Evolutionary conservation across 2,329 filamentous ascomycete species (phyloP).

Genomic region (Leptographium wingfieldii): DNA sequence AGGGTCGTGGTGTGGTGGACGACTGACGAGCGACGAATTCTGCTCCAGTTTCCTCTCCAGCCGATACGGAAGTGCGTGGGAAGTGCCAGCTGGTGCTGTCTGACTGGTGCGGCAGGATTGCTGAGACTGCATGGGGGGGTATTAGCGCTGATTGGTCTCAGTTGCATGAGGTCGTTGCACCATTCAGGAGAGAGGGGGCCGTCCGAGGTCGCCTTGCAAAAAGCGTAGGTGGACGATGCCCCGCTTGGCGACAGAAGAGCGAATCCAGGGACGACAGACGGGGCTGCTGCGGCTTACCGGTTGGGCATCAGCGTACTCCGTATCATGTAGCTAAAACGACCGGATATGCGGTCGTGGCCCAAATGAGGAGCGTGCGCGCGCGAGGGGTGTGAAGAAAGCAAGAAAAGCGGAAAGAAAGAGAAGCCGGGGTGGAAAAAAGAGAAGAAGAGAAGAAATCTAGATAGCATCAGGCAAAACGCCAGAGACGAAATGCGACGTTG

Average conservation of each 20-base stretch:
- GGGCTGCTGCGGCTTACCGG: not conserved
- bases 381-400: not conserved
- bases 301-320: conserved; percentile 10
- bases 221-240: not conserved
- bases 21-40: not conserved
- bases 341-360: not conserved
- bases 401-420: not conserved
- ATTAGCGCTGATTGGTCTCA: conserved; percentile 12
- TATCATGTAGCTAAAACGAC: not conserved
- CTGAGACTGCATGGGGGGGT: conserved; percentile 6
- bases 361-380: not conserved
- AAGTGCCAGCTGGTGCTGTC: conserved; percentile 11
- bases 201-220: conserved; percentile 6
- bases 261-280: not conserved
- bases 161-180: conserved; percentile 7
- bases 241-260: not conserved
- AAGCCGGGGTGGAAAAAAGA: not conserved
- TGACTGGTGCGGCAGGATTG: conserved; percentile 11
- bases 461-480: not conserved
- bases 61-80: conserved; percentile 3
- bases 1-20: not conserved
- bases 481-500: not conserved
- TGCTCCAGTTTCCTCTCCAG: not conserved
- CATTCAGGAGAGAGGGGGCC: not conserved
- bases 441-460: not conserved